A percentile compares a stretch with the other conserved stretches of the same genome.
phyloP scores from a whole-genome alignment of 1,139 yeast species.

The Yamadazyma siamensis region DNA sequence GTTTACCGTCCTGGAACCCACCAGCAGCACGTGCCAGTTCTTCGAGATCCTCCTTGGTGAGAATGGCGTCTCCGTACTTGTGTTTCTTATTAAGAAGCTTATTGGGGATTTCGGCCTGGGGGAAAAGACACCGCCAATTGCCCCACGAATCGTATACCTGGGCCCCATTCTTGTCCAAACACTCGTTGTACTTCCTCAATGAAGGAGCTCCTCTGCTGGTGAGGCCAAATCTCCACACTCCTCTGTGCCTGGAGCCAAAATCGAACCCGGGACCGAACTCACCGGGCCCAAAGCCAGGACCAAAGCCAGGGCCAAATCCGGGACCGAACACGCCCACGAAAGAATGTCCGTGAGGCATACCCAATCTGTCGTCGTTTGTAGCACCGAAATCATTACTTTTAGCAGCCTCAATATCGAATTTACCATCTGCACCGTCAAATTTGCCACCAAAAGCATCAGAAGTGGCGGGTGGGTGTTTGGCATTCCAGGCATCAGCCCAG shows the following conservation, averaged over 20 bases:
- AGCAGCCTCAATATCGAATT: neutral
- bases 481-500: too few species aligned
- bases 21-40: constrained; percentile 16
- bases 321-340: neutral
- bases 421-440: too few species aligned
- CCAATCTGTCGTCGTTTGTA: neutral
- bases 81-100: constrained; percentile 29
- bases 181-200: constrained; percentile 54
- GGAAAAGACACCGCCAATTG: constrained; percentile 85
- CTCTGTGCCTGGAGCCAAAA: too few species aligned
- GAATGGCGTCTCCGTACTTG: constrained; percentile 23
- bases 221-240: constrained; percentile 32
- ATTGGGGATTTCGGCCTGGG: constrained; percentile 46
- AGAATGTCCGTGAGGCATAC: neutral
- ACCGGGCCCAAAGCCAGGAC: neutral
- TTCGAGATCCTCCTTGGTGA: constrained; percentile 52
- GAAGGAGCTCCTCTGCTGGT: constrained; percentile 64
- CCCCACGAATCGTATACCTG: constrained; percentile 80
- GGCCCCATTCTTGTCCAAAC: constrained; percentile 61
- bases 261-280: too few species aligned
- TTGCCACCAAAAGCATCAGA: too few species aligned
- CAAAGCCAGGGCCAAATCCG: neutral
- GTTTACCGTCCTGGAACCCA: constrained; percentile 13
- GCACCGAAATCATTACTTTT: too few species aligned
- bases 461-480: too few species aligned